Evolutionary conservation across 176 grass and related monocot genomes (phyloP).

Genomic region (Raddia distichophylla): DNA sequence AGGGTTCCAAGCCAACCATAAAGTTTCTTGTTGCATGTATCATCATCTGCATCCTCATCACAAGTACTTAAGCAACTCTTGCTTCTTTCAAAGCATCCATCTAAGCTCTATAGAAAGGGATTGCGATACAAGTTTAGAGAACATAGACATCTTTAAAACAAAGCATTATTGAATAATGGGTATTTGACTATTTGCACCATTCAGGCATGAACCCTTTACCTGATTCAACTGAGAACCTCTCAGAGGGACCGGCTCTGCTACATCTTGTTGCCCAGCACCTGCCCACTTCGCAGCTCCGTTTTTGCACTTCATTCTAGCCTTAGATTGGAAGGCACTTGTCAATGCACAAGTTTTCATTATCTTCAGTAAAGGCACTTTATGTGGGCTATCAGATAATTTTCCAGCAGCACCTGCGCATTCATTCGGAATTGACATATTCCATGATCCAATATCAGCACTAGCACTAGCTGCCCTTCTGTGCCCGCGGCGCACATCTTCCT

Average conservation of each 20-base stretch:
- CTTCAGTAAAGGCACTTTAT: conserved; percentile 53
- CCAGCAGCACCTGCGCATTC: conserved; percentile 59
- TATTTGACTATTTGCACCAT: conserved; percentile 9
- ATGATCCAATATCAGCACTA: conserved; percentile 70
- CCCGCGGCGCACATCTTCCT: conserved; percentile 42
- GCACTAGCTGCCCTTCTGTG: conserved; percentile 71
- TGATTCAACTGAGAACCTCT: conserved; percentile 58
- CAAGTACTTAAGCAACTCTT: conserved; percentile 64
- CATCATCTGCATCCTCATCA: conserved; percentile 50
- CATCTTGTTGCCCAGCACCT: conserved; percentile 44
- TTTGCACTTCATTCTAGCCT: conserved; percentile 69
- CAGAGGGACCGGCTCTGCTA: conserved; percentile 56
- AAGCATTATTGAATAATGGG: conserved; percentile 25
- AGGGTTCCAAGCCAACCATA: conserved; percentile 73
- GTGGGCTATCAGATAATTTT: conserved; percentile 52
- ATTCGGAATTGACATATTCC: conserved; percentile 64
- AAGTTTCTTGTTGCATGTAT: conserved; percentile 67
- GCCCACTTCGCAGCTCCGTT: conserved; percentile 65
- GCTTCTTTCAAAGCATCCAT: conserved; percentile 68
- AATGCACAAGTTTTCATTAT: conserved; percentile 66
- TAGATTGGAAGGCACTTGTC: conserved; percentile 55
- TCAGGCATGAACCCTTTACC: conserved; percentile 46
- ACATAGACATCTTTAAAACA: conserved; percentile 4
- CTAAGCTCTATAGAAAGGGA: conserved; percentile 43
- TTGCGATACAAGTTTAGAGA: conserved; percentile 2